Evolutionary conservation across 2,329 filamentous ascomycete genomes (phyloP), one percentile per base, ranked within the genome.

Genomic region (Curvularia verruculosa): DNA sequence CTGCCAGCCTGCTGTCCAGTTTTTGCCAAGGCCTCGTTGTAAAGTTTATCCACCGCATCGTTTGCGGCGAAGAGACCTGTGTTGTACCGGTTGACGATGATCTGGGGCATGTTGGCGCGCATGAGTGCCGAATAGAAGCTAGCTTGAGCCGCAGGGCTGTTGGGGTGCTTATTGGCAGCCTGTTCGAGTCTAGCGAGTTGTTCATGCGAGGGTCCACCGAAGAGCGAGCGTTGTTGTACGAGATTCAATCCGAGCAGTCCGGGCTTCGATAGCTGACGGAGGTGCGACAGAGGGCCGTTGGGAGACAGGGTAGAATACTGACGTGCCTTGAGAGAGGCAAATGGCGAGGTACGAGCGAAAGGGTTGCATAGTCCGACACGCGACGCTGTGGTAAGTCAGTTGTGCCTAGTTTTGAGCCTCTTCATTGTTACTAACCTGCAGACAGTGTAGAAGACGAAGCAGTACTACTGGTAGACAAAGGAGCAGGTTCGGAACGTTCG

Each of bases 61-160:
- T 94, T 97, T 19, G 86, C 87, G 10, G 93, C 93, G 75, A 93
- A 99, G 53, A 89, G 87, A 60, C 90, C 90, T 15, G 89, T 92
- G 73, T 92, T 88, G 76, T 96, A 95, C 69, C 95, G 85, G 77
- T 98, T 92, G 58, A 97, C 85, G 54, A 99, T 82, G 61, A 99
- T 96, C 49, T 92, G 89, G 18, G 94, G 91, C 90, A 97, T 93
- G 71, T 96, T 95, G 49, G 94, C 92, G 73, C 90, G 90, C 53
- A 97, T 83, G 13, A 99, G 85, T 44, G 93, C 89, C 73, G 94
- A 89, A 75, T 99, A 99, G 76, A 99, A 97, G 15, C 91, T 89
- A 75, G 94, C 95, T 76, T 99, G 95, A 19, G 92, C 88, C 41
- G 89, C 90, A 26, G 92, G 89, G 76, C 92, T 98, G 58, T 83